Conservation (phyloP, 306 rosid genomes). For the Cicer cuneatum region DNA sequence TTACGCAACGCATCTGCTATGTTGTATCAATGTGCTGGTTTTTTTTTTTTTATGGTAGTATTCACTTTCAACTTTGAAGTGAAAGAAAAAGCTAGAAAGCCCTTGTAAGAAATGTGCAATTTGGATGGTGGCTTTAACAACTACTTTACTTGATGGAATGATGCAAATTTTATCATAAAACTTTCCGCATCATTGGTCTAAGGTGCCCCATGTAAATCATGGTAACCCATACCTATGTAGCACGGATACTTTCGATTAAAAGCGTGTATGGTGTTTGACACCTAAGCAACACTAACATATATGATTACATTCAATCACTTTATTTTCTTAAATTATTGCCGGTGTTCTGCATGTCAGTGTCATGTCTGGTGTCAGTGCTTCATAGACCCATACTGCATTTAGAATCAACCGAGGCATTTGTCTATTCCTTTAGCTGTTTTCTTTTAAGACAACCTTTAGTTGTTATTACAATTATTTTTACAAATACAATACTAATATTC, state of each 20-base stretch:
- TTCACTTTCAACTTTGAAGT: neutral
- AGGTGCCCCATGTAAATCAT: neutral
- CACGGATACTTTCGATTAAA: too few relatives aligned
- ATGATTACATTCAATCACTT: too few relatives aligned
- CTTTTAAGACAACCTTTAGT: neutral
- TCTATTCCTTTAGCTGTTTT: neutral
- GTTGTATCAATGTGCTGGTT: neutral
- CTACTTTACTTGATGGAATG: conserved; percentile 5
- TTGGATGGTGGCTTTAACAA: neutral
- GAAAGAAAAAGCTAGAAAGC: conserved; percentile 15
- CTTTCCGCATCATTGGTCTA: neutral
- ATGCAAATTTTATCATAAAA: conserved; percentile 9
- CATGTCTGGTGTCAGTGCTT: too few relatives aligned
- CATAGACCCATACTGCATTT: too few relatives aligned
- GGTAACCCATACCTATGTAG: neutral
- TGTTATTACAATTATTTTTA: conserved; percentile 1
- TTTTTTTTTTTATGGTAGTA: neutral
- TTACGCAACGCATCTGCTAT: conserved; percentile 40
- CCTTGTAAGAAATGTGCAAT: neutral
- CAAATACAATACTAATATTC: neutral
- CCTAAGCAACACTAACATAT: too few relatives aligned
- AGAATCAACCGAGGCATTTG: neutral
- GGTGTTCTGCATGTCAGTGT: too few relatives aligned
- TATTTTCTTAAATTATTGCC: too few relatives aligned
- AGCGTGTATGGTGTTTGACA: too few relatives aligned